Conservation (phyloP, 176 grass and related monocot genomes). For the Oryza australiensis region DNA sequence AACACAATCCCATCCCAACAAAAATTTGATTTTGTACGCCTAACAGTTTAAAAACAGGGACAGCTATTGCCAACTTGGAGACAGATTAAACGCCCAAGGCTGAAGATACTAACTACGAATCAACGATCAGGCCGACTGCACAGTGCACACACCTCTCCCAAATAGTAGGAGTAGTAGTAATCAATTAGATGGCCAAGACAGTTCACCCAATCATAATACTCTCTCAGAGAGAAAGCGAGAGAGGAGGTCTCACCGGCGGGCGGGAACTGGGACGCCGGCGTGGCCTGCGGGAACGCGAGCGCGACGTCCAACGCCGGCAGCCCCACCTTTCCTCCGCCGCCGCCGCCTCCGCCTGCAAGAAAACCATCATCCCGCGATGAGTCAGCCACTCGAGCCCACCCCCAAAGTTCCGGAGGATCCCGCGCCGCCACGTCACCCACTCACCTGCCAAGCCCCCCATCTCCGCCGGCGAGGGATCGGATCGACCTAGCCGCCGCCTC, state of each 20-base stretch:
- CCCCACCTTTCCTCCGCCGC: slow-evolving; percentile 40
- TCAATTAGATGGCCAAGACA: background rate
- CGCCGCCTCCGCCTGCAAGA: slow-evolving; percentile 26
- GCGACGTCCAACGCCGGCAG: slow-evolving; percentile 57
- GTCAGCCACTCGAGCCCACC: background rate
- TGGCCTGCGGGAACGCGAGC: slow-evolving; percentile 66
- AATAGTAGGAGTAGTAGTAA: too few relatives aligned
- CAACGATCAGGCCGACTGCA: too few relatives aligned
- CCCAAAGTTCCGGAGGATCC: background rate
- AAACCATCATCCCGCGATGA: background rate
- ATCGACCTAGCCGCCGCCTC: background rate
- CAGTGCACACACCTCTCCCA: background rate
- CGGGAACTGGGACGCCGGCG: slow-evolving; percentile 70
- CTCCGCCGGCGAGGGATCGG: background rate
- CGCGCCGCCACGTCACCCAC: background rate
- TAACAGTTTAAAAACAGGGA: background rate
- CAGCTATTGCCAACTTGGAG: background rate
- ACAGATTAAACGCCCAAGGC: background rate
- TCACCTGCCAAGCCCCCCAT: slow-evolving; percentile 38
- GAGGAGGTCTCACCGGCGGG: slow-evolving; percentile 40
- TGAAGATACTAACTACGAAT: background rate
- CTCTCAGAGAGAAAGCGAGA: background rate
- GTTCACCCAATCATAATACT: too few relatives aligned
- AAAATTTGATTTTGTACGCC: background rate
- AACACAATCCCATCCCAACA: background rate